phyloP scores from a whole-genome alignment of 805 yeast genomes.

The Yarrowia sp. region DNA sequence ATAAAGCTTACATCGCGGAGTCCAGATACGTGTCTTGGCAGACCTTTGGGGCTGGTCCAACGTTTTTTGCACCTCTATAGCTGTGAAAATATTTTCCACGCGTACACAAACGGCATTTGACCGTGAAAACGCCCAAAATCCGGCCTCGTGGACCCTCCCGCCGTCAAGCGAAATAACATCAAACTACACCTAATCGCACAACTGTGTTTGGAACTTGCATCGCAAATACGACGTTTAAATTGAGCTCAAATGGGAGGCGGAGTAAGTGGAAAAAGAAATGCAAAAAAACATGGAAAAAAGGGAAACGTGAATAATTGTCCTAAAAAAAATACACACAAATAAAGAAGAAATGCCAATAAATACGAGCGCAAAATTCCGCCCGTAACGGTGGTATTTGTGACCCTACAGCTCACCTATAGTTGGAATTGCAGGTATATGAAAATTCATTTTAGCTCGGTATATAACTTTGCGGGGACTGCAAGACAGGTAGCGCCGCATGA shows the following conservation, averaged over 20 bases:
- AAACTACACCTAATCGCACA: neutral
- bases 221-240: neutral
- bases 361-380: too few species aligned
- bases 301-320: neutral
- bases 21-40: constrained; percentile 16
- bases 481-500: constrained; percentile 1
- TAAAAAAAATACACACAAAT: too few species aligned
- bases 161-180: neutral
- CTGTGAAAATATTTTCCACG: neutral
- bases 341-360: too few species aligned
- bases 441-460: too few species aligned
- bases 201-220: constrained; percentile 1
- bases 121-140: too few species aligned
- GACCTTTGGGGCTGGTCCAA: neutral
- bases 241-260: neutral
- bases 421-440: too few species aligned
- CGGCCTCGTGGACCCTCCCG: neutral
- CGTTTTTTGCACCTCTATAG: neutral
- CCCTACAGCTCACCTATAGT: too few species aligned
- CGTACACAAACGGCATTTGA: too few species aligned
- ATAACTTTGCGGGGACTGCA: neutral
- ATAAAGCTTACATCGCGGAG: neutral
- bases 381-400: too few species aligned
- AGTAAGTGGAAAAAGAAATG: neutral
- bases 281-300: neutral